Evolutionary conservation across 2,329 filamentous ascomycete genomes (phyloP).

Genomic region (Talaromyces rugulosus): DNA sequence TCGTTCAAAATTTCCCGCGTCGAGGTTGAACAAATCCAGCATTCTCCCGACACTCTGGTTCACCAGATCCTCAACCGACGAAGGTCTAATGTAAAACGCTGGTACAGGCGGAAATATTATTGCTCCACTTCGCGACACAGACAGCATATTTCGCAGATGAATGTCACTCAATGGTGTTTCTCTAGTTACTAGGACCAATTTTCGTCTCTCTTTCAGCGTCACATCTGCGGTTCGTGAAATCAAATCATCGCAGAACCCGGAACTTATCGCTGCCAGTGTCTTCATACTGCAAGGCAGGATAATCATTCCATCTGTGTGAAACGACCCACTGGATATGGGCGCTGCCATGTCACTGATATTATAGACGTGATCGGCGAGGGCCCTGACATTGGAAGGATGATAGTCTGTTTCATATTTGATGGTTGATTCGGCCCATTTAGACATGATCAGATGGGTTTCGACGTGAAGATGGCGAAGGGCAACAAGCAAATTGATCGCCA

Average conservation of each 20-base stretch:
- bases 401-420: slow-evolving; percentile 47
- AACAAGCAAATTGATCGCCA: slow-evolving; percentile 41
- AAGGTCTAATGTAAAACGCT: slow-evolving; percentile 42
- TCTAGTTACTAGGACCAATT: slow-evolving; percentile 37
- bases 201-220: slow-evolving; percentile 42
- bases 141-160: slow-evolving; percentile 45
- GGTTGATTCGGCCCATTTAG: slow-evolving; percentile 48
- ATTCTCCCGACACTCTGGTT: slow-evolving; percentile 46
- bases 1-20: slow-evolving; percentile 34
- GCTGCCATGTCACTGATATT: slow-evolving; percentile 44
- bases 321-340: slow-evolving; percentile 44
- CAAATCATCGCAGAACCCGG: slow-evolving; percentile 43
- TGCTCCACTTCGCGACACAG: slow-evolving; percentile 33
- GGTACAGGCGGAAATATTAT: slow-evolving; percentile 45
- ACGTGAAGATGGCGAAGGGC: slow-evolving; percentile 40
- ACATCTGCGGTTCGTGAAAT: slow-evolving; percentile 46
- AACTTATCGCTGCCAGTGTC: slow-evolving; percentile 41
- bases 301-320: slow-evolving; percentile 44
- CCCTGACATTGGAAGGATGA: slow-evolving; percentile 31
- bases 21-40: slow-evolving; percentile 43
- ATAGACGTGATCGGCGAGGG: slow-evolving; percentile 38
- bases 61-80: slow-evolving; percentile 38
- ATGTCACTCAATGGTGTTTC: slow-evolving; percentile 48
- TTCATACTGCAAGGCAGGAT: slow-evolving; percentile 48
- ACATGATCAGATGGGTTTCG: slow-evolving; percentile 48